Base-by-base conservation (phyloP, 139 green algal genomes). In the Tetratostichococcus sp. region DNA sequence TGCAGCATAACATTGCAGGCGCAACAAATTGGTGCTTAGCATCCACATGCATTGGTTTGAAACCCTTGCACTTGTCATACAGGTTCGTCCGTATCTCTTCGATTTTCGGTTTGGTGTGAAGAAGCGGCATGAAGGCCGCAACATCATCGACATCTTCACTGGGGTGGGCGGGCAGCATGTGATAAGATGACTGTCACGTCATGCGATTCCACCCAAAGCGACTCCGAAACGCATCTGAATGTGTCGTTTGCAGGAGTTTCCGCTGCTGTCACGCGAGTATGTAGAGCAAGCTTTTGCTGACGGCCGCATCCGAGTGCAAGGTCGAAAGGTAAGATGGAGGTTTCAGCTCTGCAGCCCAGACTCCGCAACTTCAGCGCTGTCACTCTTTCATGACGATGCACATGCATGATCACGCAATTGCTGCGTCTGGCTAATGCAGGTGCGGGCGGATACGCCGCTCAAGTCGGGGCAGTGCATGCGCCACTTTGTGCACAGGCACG, bases 211-310 rank as follows among this genome's bases (percentile, higher is more conserved):
- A n/a, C n/a, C n/a, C n/a, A n/a, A n/a, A n/a, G n/a, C n/a, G n/a
- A n/a, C n/a, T n/a, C n/a, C n/a, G n/a, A n/a, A n/a, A n/a, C n/a
- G n/a, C n/a, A n/a, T n/a, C n/a, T n/a, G n/a, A n/a, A n/a, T n/a
- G n/a, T n/a, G n/a, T n/a, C n/a, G n/a, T n/a, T n/a, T n/a, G n/a
- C 80, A 90, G 85, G 92, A 96, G 77, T 96, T 97, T 67, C 86
- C 89, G 4, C 71, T 79, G 16, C 77, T 84, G 3, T 72, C 72
- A 21, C 42, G 75, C 0, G 77, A 78, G 43, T 96, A 95, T 75
- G 95, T 95, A 69, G 35, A 80, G 19, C 39, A 74, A 1, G 91
- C 92, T 14, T 77, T 91, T 66, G 76, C 59, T 0, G 75, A 85
- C 1, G 91, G 91, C 0, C 75, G 82, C 21, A 81, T 96, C 69